Conservation (phyloP, 176 grass and related monocot genomes). For the Zea luxurians region DNA sequence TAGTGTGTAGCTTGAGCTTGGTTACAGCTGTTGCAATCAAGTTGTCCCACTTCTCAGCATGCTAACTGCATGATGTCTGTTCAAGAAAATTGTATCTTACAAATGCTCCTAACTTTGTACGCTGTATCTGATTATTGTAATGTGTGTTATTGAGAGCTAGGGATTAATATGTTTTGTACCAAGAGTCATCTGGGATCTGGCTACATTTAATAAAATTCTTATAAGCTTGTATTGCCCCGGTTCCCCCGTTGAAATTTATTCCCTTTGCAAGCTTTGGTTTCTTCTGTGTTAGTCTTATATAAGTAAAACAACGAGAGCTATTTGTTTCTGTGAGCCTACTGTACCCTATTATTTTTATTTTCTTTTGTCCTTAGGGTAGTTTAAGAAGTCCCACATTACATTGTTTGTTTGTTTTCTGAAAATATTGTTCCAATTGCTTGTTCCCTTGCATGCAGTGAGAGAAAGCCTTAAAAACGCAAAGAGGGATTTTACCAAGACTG, state of each 20-base stretch:
- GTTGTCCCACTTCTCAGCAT: neutral
- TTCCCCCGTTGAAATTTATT: neutral
- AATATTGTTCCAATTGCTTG: neutral
- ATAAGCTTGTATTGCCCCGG: neutral
- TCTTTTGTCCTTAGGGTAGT: neutral
- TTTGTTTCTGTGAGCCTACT: neutral
- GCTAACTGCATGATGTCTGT: neutral
- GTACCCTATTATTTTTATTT: neutral
- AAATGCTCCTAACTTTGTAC: neutral
- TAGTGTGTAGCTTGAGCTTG: neutral
- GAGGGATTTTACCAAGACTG: conserved; percentile 87
- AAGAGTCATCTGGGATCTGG: neutral
- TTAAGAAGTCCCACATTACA: neutral
- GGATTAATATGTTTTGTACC: neutral
- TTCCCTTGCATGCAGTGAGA: conserved; percentile 61
- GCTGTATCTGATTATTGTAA: neutral
- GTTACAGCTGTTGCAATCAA: neutral
- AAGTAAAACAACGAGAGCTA: neutral
- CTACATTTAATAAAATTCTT: conserved; percentile 13
- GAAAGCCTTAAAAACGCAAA: conserved; percentile 83
- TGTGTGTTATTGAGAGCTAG: neutral
- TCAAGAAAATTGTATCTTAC: neutral
- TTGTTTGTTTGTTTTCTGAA: conserved; percentile 7
- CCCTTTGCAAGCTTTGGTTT: neutral
- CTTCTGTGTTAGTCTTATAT: neutral